Evolutionary conservation across 208 protist species (phyloP), one percentile per base, ranked within the genome.

Genomic region (Trypanosoma boissoni): DNA sequence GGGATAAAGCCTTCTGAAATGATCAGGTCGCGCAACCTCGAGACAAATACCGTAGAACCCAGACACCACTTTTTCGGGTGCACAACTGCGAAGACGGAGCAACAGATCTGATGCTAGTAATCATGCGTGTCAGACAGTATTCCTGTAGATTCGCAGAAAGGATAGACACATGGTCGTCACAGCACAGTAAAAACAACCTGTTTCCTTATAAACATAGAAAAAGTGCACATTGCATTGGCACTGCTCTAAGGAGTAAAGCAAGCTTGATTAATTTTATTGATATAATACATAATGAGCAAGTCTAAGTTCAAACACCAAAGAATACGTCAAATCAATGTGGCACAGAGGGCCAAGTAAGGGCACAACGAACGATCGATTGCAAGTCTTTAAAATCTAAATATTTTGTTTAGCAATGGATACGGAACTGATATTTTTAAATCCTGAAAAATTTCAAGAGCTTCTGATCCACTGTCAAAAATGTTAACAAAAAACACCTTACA

Each of bases 21-120:
- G 3, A 45, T 55, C 64, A 0, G 20, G 8, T 36, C 26, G 36
- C 8, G 27, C 34, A 14, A 42, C 42, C 51, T 48, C 44, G 18
- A 55, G 54, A 20, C 29, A 56, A 23, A 39, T 63, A 6, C 64
- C 55, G 1, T 53, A 28, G n/a, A 56, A 69, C 53, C 62, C 41
- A 45, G 8, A 28, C 0, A 64, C 24, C 20, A 21, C 53, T 21
- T 68, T 49, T 21, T 20, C 14, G 10, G 37, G 9, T 14, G 42
- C 39, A 49, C 51, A 60, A 18, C n/a, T 34, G 32, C 26, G 28
- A 0, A 68, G 8, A 45, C 34, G 53, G 10, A 28, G 28, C 34
- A 8, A 42, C 36, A 66, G 31, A 6, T 18, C 4, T 21, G 23
- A 58, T 18, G 31, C 18, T 29, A 16, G 1, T 36, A 59, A 2